Evolutionary conservation across 2,329 filamentous ascomycete species (phyloP).

Genomic region (Phialocephala subalpina): DNA sequence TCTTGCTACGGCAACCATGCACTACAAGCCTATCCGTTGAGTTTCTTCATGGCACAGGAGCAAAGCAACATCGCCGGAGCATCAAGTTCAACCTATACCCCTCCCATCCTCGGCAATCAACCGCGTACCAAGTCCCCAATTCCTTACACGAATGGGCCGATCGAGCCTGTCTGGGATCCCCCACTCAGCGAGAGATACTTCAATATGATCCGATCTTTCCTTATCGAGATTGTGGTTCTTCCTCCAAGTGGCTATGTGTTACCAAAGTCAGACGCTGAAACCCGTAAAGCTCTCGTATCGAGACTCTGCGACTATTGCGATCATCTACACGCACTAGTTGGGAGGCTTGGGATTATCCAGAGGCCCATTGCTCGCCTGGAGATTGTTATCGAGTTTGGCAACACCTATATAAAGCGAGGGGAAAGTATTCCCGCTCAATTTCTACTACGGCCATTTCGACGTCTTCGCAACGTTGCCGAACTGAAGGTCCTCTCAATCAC

Average conservation of each 20-base stretch:
- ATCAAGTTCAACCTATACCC: background rate
- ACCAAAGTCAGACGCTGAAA: background rate
- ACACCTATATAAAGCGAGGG: constrained; percentile 5
- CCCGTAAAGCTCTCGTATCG: constrained; percentile 11
- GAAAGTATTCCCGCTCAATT: constrained; percentile 17
- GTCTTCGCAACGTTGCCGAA: constrained; percentile 21
- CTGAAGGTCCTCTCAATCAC: constrained; percentile 13
- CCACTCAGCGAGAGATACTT: constrained; percentile 24
- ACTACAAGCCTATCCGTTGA: constrained; percentile 86
- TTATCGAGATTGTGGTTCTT: constrained; percentile 21
- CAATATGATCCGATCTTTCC: constrained; percentile 27
- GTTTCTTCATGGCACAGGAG: constrained; percentile 77
- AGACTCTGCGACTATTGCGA: constrained; percentile 30
- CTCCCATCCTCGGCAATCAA: constrained; percentile 44
- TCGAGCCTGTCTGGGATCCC: constrained; percentile 21
- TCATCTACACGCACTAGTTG: constrained; percentile 31
- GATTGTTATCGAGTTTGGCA: constrained; percentile 20
- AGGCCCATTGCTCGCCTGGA: constrained; percentile 19
- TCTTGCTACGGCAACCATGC: constrained; percentile 65
- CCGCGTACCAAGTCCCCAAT: constrained; percentile 5
- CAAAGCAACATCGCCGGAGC: constrained; percentile 17
- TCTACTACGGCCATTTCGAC: constrained; percentile 23
- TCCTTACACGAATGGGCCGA: constrained; percentile 12
- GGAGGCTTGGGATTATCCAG: constrained; percentile 20
- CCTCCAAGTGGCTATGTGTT: background rate